phyloP scores from a whole-genome alignment of 192 early-diverging fungal species.

The Podila verticillata region DNA sequence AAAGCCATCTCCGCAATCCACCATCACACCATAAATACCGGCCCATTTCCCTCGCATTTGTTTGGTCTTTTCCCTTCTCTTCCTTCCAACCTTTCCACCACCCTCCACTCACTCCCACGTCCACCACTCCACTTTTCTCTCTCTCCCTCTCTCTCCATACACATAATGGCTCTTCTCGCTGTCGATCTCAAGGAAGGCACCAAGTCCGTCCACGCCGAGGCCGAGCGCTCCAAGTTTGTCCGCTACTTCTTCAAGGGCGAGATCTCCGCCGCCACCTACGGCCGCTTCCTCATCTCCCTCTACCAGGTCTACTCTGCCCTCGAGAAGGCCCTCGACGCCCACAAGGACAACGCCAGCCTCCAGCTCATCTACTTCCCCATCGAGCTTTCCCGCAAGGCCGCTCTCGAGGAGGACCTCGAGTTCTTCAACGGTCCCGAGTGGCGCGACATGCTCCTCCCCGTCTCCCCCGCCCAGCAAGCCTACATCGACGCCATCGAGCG shows the following conservation, averaged over 20 bases:
- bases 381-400: slow-evolving; percentile 55
- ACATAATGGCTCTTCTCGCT: slow-evolving; percentile 54
- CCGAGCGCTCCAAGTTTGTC: slow-evolving; percentile 63
- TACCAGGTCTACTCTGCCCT: slow-evolving; percentile 63
- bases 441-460: slow-evolving; percentile 34
- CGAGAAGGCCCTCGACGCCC: slow-evolving; percentile 56
- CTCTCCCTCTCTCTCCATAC: neutral
- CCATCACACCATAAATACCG: neutral
- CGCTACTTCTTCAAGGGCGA: slow-evolving; percentile 64
- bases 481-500: slow-evolving; percentile 59
- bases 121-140: neutral
- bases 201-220: slow-evolving; percentile 59
- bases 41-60: slow-evolving; percentile 1
- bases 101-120: slow-evolving; percentile 1
- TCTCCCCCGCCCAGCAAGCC: slow-evolving; percentile 61
- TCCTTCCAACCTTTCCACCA: neutral
- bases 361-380: slow-evolving; percentile 61
- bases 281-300: slow-evolving; percentile 59
- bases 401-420: slow-evolving; percentile 58
- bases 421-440: slow-evolving; percentile 56
- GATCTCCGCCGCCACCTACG: slow-evolving; percentile 56
- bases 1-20: neutral
- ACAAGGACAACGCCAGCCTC: slow-evolving; percentile 59
- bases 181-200: slow-evolving; percentile 64
- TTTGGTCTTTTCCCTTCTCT: slow-evolving; percentile 4